These are phyloP conservation scores for Phaeoacremonium minimum DNA, from an alignment of 2,329 filamentous ascomycete species.

Conservation along the genomic window DNA sequence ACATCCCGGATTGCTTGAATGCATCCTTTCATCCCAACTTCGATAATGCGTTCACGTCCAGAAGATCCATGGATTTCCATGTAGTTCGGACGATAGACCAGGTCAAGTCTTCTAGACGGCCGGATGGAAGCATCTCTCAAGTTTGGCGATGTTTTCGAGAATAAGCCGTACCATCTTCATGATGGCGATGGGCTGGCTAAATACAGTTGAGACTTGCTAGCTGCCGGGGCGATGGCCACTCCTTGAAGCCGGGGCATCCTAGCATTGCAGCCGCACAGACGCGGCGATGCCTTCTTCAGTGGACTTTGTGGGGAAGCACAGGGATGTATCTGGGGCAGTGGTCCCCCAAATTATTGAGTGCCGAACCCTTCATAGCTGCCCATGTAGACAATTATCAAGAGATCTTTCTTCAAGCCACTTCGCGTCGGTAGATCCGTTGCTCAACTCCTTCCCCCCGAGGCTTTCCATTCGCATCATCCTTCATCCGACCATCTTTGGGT, in stretches of 20 bases:
- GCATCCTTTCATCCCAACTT: no score
- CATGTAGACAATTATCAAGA: not conserved
- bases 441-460: not conserved
- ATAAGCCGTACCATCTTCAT: not conserved
- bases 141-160: not conserved
- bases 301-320: not conserved
- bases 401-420: not conserved
- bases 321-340: not conserved
- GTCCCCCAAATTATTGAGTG: not conserved
- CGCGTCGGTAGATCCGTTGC: not conserved
- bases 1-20: no score
- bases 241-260: not conserved
- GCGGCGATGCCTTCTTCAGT: not conserved
- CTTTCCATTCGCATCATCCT: not conserved
- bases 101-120: not conserved
- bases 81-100: no score
- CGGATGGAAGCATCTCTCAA: not conserved
- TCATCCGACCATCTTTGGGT: not conserved
- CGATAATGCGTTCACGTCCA: no score
- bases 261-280: not conserved
- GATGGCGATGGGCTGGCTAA: not conserved
- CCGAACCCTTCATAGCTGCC: not conserved
- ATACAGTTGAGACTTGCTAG: not conserved
- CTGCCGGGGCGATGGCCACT: not conserved
- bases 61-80: no score